Evolutionary conservation across 495 filamentous ascomycete genomes (phyloP).

Genomic region (Annulohypoxylon moriforme): DNA sequence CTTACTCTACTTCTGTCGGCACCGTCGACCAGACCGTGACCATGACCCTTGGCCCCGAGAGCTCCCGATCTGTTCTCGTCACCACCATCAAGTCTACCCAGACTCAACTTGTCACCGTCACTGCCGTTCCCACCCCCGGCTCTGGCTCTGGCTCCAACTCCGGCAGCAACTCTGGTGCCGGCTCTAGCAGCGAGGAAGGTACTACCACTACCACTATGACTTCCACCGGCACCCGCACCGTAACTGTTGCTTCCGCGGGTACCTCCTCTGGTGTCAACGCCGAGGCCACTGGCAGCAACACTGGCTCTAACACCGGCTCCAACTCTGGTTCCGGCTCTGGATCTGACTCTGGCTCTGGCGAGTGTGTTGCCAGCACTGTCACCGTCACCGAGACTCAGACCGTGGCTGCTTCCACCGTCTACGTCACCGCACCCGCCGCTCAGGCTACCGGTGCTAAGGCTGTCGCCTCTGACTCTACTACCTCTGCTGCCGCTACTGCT

Average conservation of each 20-base stretch:
- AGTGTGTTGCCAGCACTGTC: conserved; percentile 49
- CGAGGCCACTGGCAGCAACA: conserved; percentile 34
- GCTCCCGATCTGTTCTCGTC: conserved; percentile 50
- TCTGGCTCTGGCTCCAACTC: conserved; percentile 20
- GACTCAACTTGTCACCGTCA: conserved; percentile 45
- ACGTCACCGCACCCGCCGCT: conserved; percentile 54
- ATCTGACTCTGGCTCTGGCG: conserved; percentile 34
- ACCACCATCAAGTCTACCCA: conserved; percentile 53
- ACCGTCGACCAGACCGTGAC: conserved; percentile 50
- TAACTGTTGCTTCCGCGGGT: conserved; percentile 47
- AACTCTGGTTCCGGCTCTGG: conserved; percentile 34
- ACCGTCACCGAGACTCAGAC: conserved; percentile 55
- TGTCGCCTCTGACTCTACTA: conserved; percentile 13
- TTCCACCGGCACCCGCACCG: conserved; percentile 55
- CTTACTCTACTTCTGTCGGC: conserved; percentile 35
- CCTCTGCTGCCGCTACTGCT: conserved; percentile 13
- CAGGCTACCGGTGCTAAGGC: conserved; percentile 25
- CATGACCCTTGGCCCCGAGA: conserved; percentile 54
- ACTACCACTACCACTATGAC: conserved; percentile 55
- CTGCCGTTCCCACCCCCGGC: conserved; percentile 23
- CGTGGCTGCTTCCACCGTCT: conserved; percentile 52
- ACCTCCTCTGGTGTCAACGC: conserved; percentile 31
- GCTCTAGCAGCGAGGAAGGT: conserved; percentile 32
- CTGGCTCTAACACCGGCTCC: conserved; percentile 29
- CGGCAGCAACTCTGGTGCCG: conserved; percentile 13